A percentile compares a stretch with the other conserved stretches of the same genome.
Evolutionary conservation across 306 rosid genomes (phyloP).

Genomic region (Quercus engelmannii): DNA sequence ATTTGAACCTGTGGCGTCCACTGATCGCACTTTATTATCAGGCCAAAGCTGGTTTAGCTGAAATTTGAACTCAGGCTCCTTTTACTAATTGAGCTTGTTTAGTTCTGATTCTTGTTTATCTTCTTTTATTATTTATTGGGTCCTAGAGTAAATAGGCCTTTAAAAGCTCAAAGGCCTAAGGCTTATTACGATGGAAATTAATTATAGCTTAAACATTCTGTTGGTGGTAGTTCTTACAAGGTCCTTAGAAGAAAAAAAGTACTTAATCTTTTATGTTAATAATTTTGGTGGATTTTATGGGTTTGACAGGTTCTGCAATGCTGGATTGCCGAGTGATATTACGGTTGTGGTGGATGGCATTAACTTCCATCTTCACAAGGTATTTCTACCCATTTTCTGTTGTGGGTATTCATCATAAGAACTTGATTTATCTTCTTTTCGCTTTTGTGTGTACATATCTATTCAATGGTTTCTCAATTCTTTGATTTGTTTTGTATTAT

Average conservation of each 20-base stretch:
- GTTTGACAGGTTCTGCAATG: slow-evolving; percentile 58
- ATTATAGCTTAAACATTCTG: neutral
- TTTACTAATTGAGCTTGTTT: too few relatives aligned
- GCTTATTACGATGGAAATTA: neutral
- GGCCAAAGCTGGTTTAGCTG: too few relatives aligned
- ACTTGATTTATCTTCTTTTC: neutral
- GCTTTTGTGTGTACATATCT: too few relatives aligned
- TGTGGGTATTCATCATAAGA: neutral
- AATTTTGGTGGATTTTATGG: slow-evolving; percentile 9
- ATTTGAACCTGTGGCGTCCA: too few relatives aligned
- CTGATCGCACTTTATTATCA: too few relatives aligned
- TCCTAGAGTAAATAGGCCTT: neutral
- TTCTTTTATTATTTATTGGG: neutral
- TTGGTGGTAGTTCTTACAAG: neutral
- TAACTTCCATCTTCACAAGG: slow-evolving; percentile 87
- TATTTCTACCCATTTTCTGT: slow-evolving; percentile 10
- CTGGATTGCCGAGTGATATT: slow-evolving; percentile 74
- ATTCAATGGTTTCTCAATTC: neutral
- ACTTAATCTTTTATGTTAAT: neutral
- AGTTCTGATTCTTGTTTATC: neutral
- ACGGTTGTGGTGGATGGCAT: slow-evolving; percentile 49
- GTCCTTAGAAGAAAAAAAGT: neutral
- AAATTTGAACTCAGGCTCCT: too few relatives aligned
- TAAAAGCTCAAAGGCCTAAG: neutral
- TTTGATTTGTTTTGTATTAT: neutral